phyloP scores from a whole-genome alignment of 1,139 yeast species.

The Pneumocystis murina region DNA sequence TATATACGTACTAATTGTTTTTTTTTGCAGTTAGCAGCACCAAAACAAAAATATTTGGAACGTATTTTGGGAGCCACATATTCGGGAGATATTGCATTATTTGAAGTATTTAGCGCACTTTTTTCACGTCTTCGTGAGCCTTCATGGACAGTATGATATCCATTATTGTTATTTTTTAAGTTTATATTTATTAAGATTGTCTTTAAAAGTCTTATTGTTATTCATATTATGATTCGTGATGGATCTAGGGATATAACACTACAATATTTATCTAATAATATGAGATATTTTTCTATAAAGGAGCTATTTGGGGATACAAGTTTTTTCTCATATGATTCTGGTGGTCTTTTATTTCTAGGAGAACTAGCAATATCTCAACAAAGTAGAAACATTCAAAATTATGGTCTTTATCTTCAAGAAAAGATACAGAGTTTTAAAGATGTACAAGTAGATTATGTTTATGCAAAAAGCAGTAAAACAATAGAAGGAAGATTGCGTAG shows the following conservation, averaged over 20 bases:
- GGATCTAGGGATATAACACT: constrained; percentile 65
- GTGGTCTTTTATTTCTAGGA: constrained; percentile 4
- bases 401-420: constrained; percentile 53
- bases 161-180: background rate
- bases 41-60: constrained; percentile 86
- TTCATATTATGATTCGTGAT: constrained; percentile 84
- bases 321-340: constrained; percentile 11
- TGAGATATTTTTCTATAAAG: constrained; percentile 41
- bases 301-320: constrained; percentile 20
- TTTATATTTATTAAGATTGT: constrained; percentile 32
- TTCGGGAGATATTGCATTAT: constrained; percentile 36
- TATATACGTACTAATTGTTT: constrained; percentile 14
- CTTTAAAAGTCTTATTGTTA: constrained; percentile 66
- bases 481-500: constrained; percentile 44
- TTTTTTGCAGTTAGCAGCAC: constrained; percentile 73
- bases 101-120: constrained; percentile 52
- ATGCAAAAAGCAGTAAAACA: constrained; percentile 33
- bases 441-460: constrained; percentile 61
- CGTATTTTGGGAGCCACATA: constrained; percentile 75
- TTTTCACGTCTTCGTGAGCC: constrained; percentile 50
- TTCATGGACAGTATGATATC: constrained; percentile 50
- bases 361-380: constrained; percentile 14
- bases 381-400: constrained; percentile 35
- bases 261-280: constrained; percentile 44
- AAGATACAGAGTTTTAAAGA: constrained; percentile 55